Evolutionary conservation across 371 early-diverging fungal species (phyloP).

Genomic region (Blakeslea trispora): DNA sequence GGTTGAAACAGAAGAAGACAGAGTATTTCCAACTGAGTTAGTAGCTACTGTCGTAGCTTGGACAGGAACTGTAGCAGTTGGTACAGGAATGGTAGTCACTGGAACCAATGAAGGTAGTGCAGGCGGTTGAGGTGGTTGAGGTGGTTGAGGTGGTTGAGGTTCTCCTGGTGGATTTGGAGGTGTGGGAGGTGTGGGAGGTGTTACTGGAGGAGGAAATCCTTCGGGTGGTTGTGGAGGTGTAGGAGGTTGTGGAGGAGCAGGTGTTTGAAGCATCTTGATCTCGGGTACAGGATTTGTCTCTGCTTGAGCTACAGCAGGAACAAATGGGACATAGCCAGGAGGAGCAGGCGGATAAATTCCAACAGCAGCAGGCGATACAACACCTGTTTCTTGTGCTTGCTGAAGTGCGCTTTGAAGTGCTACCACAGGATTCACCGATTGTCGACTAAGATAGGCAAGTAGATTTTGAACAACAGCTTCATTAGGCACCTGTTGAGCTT

Average conservation of each 20-base stretch:
- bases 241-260: background rate
- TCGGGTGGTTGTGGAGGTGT: background rate
- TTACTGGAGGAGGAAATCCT: background rate
- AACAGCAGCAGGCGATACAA: background rate
- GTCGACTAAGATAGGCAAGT: background rate
- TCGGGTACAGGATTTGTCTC: background rate
- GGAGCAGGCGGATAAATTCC: background rate
- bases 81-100: background rate
- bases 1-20: background rate
- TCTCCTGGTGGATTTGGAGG: background rate
- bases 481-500: background rate
- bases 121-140: background rate
- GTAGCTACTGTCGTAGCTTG: background rate
- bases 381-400: background rate
- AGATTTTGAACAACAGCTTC: background rate
- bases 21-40: too few species aligned
- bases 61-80: background rate
- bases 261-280: background rate
- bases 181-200: background rate
- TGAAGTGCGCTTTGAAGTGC: background rate
- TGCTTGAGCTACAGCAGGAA: background rate
- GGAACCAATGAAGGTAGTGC: background rate
- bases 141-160: background rate
- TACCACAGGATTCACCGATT: constrained; percentile 1
- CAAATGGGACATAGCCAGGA: background rate